These are phyloP conservation scores for Pseudopithomyces chartarum DNA, from an alignment of 2,329 filamentous ascomycete genomes.

Conservation along the genomic window DNA sequence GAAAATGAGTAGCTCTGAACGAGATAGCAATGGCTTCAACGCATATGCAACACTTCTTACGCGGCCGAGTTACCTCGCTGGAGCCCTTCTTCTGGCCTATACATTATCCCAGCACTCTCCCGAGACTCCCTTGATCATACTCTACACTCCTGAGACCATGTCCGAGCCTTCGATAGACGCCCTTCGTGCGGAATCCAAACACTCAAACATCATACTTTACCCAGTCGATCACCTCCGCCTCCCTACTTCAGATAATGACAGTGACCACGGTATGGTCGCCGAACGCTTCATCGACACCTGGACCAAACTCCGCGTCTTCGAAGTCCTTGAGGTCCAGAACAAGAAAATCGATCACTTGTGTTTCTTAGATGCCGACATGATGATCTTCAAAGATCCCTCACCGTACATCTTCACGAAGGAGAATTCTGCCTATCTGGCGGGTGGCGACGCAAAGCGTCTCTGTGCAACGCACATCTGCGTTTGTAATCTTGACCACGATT, in stretches of 20 bases:
- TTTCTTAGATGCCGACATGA: slow-evolving; percentile 61
- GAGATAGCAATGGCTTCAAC: slow-evolving; percentile 13
- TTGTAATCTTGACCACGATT: slow-evolving; percentile 57
- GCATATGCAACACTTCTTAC: slow-evolving; percentile 60
- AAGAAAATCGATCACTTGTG: slow-evolving; percentile 48
- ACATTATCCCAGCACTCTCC: slow-evolving; percentile 54
- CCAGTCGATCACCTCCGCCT: slow-evolving; percentile 50
- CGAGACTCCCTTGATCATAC: slow-evolving; percentile 55
- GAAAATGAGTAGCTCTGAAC: slow-evolving; percentile 9
- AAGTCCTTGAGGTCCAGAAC: slow-evolving; percentile 33
- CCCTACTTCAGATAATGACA: slow-evolving; percentile 15
- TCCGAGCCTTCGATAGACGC: slow-evolving; percentile 46
- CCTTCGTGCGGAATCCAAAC: slow-evolving; percentile 48
- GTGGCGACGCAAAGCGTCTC: slow-evolving; percentile 40
- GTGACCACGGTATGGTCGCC: slow-evolving; percentile 46
- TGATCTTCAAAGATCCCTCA: slow-evolving; percentile 50
- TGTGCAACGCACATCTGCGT: slow-evolving; percentile 58
- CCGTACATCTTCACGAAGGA: slow-evolving; percentile 48
- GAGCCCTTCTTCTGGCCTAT: slow-evolving; percentile 57
- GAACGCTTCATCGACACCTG: slow-evolving; percentile 60
- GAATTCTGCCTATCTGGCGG: slow-evolving; percentile 39
- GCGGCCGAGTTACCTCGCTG: slow-evolving; percentile 57
- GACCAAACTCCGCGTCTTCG: slow-evolving; percentile 61
- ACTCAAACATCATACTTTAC: slow-evolving; percentile 48
- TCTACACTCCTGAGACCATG: slow-evolving; percentile 53